A percentile compares a stretch with the other conserved stretches of the same genome.
These are phyloP conservation scores for Radiomyces spectabilis DNA, from an alignment of 192 early-diverging fungal species.

Conservation along the genomic window DNA sequence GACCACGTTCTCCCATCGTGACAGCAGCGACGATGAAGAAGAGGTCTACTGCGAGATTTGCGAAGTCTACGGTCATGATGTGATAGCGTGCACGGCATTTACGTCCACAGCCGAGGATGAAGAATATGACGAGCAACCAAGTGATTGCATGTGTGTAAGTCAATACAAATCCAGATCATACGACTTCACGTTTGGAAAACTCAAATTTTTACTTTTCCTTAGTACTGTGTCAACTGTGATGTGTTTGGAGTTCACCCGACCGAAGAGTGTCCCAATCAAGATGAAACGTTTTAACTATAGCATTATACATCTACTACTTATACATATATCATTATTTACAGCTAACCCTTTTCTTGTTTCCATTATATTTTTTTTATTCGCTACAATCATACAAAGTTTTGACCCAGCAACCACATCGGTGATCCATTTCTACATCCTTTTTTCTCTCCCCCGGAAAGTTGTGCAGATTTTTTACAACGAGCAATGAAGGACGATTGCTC, in stretches of 20 bases:
- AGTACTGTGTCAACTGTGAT: conserved; percentile 9
- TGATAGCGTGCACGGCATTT: neutral
- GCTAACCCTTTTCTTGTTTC: too few species aligned
- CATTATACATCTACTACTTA: too few species aligned
- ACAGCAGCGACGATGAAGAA: neutral
- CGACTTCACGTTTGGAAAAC: neutral
- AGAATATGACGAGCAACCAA: neutral
- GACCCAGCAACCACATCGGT: too few species aligned
- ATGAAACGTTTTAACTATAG: conserved; percentile 4
- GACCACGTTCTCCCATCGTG: neutral
- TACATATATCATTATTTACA: too few species aligned
- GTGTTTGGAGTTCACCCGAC: neutral
- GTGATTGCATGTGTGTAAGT: neutral
- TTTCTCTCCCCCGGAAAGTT: too few species aligned
- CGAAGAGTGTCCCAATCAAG: neutral
- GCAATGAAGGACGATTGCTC: too few species aligned
- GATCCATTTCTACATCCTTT: too few species aligned
- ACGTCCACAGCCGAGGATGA: neutral
- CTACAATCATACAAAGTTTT: too few species aligned
- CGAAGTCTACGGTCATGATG: neutral
- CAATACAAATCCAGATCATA: neutral
- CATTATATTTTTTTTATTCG: too few species aligned
- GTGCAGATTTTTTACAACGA: too few species aligned
- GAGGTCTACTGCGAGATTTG: neutral
- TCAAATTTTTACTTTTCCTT: neutral